Evolutionary conservation across 768 basidiomycete genomes (phyloP).

Genomic region (Suillus subluteus): DNA sequence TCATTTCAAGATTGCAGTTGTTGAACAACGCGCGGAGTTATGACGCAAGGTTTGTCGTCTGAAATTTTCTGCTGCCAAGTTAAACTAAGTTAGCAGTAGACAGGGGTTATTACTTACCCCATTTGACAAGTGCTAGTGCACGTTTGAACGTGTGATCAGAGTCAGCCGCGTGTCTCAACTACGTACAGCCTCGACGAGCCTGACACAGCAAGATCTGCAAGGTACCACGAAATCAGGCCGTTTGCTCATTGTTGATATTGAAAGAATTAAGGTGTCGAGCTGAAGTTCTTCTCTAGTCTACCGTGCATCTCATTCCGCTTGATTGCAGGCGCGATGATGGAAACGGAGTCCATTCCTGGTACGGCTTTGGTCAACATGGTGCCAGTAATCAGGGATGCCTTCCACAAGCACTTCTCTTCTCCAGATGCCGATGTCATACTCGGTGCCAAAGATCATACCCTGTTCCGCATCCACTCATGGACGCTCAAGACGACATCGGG

Average conservation of each 20-base stretch:
- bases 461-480: slow-evolving; percentile 62
- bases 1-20: neutral
- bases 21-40: neutral
- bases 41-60: too few relatives aligned
- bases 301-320: neutral
- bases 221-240: neutral
- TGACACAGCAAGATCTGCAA: neutral
- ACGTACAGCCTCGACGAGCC: neutral
- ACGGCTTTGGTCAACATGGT: neutral
- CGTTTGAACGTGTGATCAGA: neutral
- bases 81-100: neutral
- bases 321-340: slow-evolving; percentile 2
- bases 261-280: neutral
- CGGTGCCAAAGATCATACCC: slow-evolving; percentile 51
- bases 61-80: too few relatives aligned
- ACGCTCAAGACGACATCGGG: slow-evolving; percentile 66
- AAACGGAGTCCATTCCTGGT: neutral
- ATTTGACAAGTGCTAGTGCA: neutral
- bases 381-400: too few relatives aligned
- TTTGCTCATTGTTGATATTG: neutral
- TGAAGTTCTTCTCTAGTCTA: neutral
- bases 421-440: slow-evolving; percentile 60
- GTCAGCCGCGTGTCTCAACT: neutral
- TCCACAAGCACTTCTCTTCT: slow-evolving; percentile 54
- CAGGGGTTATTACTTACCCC: neutral